These are phyloP conservation scores for Begonia fuchsioides DNA, from an alignment of 306 rosid species.

Conservation along the genomic window DNA sequence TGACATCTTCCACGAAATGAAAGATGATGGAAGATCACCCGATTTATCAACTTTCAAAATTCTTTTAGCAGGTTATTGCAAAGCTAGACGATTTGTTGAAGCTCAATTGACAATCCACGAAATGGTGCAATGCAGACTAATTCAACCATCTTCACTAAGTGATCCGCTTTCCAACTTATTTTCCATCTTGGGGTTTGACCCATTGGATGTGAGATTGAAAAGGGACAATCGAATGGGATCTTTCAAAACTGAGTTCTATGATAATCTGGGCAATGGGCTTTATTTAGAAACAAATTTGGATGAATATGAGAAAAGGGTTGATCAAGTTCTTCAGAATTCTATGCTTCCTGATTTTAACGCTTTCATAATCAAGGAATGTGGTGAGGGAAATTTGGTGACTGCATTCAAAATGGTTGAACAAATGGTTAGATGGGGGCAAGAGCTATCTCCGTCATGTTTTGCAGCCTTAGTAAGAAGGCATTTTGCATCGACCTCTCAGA, in stretches of 20 bases:
- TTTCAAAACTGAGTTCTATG: slow-evolving; percentile 64
- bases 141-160: slow-evolving; percentile 29
- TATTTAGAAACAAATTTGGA: slow-evolving; percentile 72
- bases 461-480: slow-evolving; percentile 33
- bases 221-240: slow-evolving; percentile 45
- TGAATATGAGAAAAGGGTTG: slow-evolving; percentile 48
- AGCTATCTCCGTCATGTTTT: slow-evolving; percentile 33
- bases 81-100: slow-evolving; percentile 52
- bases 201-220: slow-evolving; percentile 52
- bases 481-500: slow-evolving; percentile 35
- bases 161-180: slow-evolving; percentile 53
- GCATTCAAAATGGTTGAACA: slow-evolving; percentile 40
- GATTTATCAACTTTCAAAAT: slow-evolving; percentile 47
- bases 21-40: slow-evolving; percentile 47
- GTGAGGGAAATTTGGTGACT: slow-evolving; percentile 23
- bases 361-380: slow-evolving; percentile 27
- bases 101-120: slow-evolving; percentile 34
- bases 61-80: slow-evolving; percentile 79
- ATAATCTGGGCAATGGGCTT: slow-evolving; percentile 78
- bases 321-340: slow-evolving; percentile 40
- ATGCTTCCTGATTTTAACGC: slow-evolving; percentile 41
- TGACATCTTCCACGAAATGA: slow-evolving; percentile 60
- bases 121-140: slow-evolving; percentile 46
- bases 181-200: slow-evolving; percentile 53
- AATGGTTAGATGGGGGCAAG: slow-evolving; percentile 75